Conservation (phyloP, 352 stramenopile genomes). For the Salisapilia sapeloensis region DNA sequence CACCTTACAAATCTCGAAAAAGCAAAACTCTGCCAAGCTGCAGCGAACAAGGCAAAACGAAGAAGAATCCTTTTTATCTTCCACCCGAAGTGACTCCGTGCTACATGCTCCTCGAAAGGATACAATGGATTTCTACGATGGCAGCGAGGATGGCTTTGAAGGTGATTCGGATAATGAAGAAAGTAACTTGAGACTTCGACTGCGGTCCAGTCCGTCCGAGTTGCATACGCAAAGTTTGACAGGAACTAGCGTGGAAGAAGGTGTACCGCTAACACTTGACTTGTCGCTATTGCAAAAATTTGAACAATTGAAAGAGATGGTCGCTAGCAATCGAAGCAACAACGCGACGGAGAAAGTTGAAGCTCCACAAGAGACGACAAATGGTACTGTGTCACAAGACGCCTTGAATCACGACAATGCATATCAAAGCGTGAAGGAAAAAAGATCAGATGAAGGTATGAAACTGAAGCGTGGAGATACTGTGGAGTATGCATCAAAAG, state of each 20-base stretch:
- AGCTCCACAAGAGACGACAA: neutral
- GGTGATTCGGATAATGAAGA: constrained; percentile 1
- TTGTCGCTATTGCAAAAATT: constrained; percentile 41
- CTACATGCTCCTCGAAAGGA: constrained; percentile 33
- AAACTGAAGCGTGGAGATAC: no score
- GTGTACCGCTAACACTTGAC: constrained; percentile 9
- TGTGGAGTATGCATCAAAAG: no score
- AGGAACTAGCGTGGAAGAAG: neutral
- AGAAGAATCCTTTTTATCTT: constrained; percentile 3
- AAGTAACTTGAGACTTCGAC: neutral
- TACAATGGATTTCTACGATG: constrained; percentile 28
- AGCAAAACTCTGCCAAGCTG: no score
- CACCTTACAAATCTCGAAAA: no score
- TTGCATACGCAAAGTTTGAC: neutral
- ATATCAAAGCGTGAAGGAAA: neutral
- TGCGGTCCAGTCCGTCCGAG: neutral
- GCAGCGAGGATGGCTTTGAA: constrained; percentile 13
- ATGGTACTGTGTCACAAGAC: neutral
- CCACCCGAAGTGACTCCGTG: constrained; percentile 39
- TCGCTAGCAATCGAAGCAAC: constrained; percentile 28
- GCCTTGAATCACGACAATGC: neutral
- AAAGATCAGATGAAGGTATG: neutral
- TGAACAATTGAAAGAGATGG: constrained; percentile 34
- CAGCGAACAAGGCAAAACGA: constrained; percentile 2
- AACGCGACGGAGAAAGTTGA: neutral